These are phyloP conservation scores for Neoscytalidium dimidiatum DNA, from an alignment of 2,329 filamentous ascomycete species.

Conservation along the genomic window DNA sequence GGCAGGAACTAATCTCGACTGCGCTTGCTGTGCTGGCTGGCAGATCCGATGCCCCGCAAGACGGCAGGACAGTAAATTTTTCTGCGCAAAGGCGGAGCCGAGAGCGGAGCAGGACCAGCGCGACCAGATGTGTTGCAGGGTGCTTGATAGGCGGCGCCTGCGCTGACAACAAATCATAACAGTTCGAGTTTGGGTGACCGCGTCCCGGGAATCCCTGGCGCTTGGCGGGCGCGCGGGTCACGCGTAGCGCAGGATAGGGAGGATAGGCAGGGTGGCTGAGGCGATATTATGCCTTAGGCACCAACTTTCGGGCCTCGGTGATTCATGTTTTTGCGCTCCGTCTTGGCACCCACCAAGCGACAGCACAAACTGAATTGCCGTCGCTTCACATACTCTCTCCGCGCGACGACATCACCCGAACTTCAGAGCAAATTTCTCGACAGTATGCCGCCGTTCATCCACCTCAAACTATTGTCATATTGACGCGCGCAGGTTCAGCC, in stretches of 20 bases:
- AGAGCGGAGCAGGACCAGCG: constrained; percentile 12
- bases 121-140: constrained; percentile 8
- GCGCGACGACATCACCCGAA: constrained; percentile 11
- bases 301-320: not conserved
- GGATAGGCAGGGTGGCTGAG: not conserved
- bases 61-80: not conserved
- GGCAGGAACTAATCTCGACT: not conserved
- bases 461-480: constrained; percentile 19
- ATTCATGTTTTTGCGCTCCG: not conserved
- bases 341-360: too few relatives aligned
- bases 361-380: not conserved
- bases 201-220: not conserved
- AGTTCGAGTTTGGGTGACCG: constrained; percentile 3
- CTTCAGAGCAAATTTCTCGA: constrained; percentile 10
- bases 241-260: constrained; percentile 1
- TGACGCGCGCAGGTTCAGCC: constrained; percentile 48
- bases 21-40: constrained; percentile 6
- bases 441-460: not conserved
- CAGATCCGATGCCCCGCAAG: constrained; percentile 2
- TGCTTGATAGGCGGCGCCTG: constrained; percentile 6
- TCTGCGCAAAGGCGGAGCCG: constrained; percentile 4
- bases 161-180: constrained; percentile 7
- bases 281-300: not conserved
- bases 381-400: not conserved
- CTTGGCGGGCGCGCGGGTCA: not conserved